phyloP scores from a whole-genome alignment of 2,329 filamentous ascomycete genomes.

The Fusarium pseudograminearum region DNA sequence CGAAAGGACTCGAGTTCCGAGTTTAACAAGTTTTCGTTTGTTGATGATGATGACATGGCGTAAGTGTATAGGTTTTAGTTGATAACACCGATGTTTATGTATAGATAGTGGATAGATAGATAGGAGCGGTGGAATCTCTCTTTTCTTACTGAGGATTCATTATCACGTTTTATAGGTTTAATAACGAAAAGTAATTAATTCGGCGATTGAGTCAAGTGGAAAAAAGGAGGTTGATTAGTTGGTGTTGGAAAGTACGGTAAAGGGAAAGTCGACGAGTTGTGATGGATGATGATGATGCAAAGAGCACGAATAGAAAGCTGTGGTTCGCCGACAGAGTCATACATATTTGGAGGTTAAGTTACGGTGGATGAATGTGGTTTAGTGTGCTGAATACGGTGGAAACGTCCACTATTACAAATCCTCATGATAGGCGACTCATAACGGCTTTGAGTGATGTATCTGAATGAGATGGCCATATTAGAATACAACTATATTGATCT shows the following conservation, averaged over 20 bases:
- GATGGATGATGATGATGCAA: conserved; percentile 42
- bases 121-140: not conserved
- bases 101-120: not conserved
- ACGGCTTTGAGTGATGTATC: not conserved
- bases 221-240: not conserved
- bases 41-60: conserved; percentile 31
- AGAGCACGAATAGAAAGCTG: conserved; percentile 35
- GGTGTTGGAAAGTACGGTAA: not conserved
- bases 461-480: not conserved
- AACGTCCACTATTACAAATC: conserved; percentile 14
- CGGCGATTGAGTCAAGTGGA: conserved; percentile 34
- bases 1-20: conserved; percentile 89
- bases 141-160: conserved; percentile 39
- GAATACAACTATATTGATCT: too few species aligned
- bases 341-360: not conserved
- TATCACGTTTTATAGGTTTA: conserved; percentile 23
- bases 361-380: conserved; percentile 34
- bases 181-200: not conserved
- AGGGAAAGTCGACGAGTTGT: conserved; percentile 2
- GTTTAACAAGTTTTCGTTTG: conserved; percentile 58
- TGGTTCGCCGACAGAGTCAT: conserved; percentile 42
- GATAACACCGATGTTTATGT: conserved; percentile 22
- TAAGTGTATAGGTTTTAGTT: conserved; percentile 4
- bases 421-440: not conserved
- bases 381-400: conserved; percentile 11